Evolutionary conservation across 306 rosid genomes (phyloP).

Genomic region (Pyrus pyrifolia): DNA sequence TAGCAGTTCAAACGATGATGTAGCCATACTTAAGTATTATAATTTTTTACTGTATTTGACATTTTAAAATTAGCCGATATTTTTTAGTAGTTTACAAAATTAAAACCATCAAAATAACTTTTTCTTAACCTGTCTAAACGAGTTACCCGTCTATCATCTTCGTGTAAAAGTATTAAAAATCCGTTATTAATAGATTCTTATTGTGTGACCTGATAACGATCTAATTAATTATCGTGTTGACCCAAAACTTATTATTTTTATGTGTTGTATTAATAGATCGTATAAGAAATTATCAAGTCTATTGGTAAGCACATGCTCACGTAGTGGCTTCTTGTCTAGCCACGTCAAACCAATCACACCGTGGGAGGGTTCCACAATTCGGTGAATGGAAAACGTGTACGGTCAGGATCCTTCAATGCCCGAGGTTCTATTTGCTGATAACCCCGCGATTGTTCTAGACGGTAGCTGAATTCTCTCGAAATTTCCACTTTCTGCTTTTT

Average conservation of each 20-base stretch:
- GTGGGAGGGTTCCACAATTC: not conserved
- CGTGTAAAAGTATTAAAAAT: too few relatives aligned
- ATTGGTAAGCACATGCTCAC: too few relatives aligned
- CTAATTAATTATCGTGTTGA: rapidly evolving
- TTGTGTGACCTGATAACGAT: rapidly evolving
- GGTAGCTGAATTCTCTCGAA: slow-evolving; percentile 19
- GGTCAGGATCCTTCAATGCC: not conserved
- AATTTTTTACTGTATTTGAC: too few relatives aligned
- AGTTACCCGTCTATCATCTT: rapidly evolving
- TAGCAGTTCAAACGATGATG: too few relatives aligned
- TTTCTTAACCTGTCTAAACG: too few relatives aligned
- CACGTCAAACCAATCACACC: too few relatives aligned
- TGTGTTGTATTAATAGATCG: rapidly evolving
- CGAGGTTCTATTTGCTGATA: not conserved
- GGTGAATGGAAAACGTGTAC: not conserved
- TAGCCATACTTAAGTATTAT: too few relatives aligned
- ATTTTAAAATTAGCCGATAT: too few relatives aligned
- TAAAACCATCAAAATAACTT: too few relatives aligned
- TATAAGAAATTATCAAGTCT: rapidly evolving
- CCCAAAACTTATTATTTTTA: too few relatives aligned
- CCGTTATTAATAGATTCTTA: rapidly evolving
- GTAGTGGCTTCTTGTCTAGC: too few relatives aligned
- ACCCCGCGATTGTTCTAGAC: slow-evolving; percentile 33
- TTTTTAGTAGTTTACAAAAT: too few relatives aligned
- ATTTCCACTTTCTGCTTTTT: slow-evolving; percentile 22